Evolutionary conservation across 345 rosid species (phyloP), one percentile per base, ranked within the genome.

Genomic region (Rhodamnia argentea): DNA sequence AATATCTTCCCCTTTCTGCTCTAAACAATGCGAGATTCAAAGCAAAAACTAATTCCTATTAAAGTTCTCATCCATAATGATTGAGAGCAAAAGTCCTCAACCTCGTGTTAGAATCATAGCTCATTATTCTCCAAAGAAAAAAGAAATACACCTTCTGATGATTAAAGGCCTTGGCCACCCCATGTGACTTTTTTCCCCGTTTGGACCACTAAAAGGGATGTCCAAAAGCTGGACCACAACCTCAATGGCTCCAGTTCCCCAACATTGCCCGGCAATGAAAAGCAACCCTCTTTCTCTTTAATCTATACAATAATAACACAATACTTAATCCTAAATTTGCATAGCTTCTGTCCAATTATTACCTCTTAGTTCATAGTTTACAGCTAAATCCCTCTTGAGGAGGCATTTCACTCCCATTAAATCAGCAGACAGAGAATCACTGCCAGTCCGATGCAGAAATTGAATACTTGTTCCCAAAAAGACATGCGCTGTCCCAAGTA

Each of bases 201-300:
- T 37, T 60, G 86, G 86, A 84, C 86, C 86, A 84, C 86, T 29
- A 50, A 59, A 57, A 60, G 53, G 55, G 37, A 60, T 59, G 64
- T 56, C 15, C 54, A 59, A 84, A 84, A 84, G 76, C 64, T 60
- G 86, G 86, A 84, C 82, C 86, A 84, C 86, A 84, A 84, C 81
- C 81, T 27, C n/a, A 58, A 42, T 64, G 47, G 74, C 81, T 60
- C 24, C 86, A 47, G 76, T 42, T 84, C 86, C 74, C 70, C 76
- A 23, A 20, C 52, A 47, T 18, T 51, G 42, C 47, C 74, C 74
- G 59, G 76, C 40, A 84, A 60, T 6, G 26, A 70, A 70, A 70
- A 70, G 78, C 26, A 70, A 70, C 44, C 78, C 18, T 37, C 18
- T 70, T 24, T 37, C 78, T 70, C 24, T 32, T 16, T 20, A 18